Base-by-base conservation (phyloP, 805 yeast species). In the Candida nanaspora region DNA sequence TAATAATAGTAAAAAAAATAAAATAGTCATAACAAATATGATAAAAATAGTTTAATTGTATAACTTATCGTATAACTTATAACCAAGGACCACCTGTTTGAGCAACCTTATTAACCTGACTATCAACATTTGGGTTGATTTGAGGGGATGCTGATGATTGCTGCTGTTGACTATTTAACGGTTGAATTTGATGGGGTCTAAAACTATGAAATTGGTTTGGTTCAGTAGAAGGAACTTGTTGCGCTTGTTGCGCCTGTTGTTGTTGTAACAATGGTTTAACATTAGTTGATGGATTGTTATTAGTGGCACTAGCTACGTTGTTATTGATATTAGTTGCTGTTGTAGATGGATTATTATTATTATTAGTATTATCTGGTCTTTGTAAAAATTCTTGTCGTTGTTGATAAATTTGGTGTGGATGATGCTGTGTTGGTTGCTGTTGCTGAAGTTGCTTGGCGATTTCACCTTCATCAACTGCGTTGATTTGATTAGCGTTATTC, bases 381-480 rank as follows among this genome's bases (percentile, higher is more conserved):
- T 23, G 27, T 23, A n/a, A n/a, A n/a, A n/a, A n/a, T n/a, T n/a
- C n/a, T 37, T 44, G 51, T 33, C 45, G 51, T 40, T 55, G 61
- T 40, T 53, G 61, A 18, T 42, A 36, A 40, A 43, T 32, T 40
- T 48, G 59, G 44, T 48, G 59, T 35, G 50, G 60, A 33, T 53
- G 57, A 37, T 58, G 60, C 44, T 67, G 73, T 42, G 64, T 69
- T 46, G 71, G 65, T 44, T 59, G 66, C 52, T 74, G 78, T 48
- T 75, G 75, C 47, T 23, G 25, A 23, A 11, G 7, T 23, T 23
- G 27, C 7, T 23, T 23, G 7, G 27, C 27, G 27, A 23, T 7
- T 23, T 23, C 27, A 8, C 10, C 27, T 8, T 23, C 11, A 23
- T 8, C 11, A 23, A 8, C 10, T 11, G 27, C 27, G 11, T 23